These are phyloP conservation scores for Linderniella brevidens DNA, from an alignment of 257 asterid genomes.

Conservation along the genomic window DNA sequence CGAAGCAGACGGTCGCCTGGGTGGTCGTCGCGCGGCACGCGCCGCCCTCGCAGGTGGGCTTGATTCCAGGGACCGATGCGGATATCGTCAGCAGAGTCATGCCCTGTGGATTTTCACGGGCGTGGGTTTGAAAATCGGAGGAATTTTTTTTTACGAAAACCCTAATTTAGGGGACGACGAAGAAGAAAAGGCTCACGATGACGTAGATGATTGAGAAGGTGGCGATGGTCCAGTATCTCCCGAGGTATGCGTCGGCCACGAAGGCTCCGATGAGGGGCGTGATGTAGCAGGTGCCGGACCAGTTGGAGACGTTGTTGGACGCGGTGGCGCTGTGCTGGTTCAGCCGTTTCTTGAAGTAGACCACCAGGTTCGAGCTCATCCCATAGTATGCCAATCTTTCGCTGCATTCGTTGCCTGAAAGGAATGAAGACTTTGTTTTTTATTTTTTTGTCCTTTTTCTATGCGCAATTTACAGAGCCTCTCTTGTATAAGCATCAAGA, in stretches of 20 bases:
- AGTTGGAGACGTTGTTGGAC: conserved; percentile 45
- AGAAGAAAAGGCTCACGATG: conserved; percentile 26
- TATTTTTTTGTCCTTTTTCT: background rate
- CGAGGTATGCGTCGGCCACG: conserved; percentile 67
- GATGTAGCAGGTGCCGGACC: conserved; percentile 73
- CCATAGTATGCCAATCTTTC: conserved; percentile 65
- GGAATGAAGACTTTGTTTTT: background rate
- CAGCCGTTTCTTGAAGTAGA: conserved; percentile 31
- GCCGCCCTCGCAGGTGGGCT: conserved; percentile 25
- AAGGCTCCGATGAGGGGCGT: conserved; percentile 69
- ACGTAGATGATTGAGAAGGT: conserved; percentile 54
- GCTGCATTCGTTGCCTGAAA: conserved; percentile 44
- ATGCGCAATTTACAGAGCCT: background rate
- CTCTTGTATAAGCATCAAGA: background rate
- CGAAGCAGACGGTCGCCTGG: conserved; percentile 23
- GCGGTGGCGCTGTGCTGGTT: conserved; percentile 40
- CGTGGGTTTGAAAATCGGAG: background rate
- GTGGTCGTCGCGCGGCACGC: conserved; percentile 23
- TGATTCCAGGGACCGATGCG: conserved; percentile 35
- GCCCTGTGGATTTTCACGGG: conserved; percentile 22
- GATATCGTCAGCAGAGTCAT: conserved; percentile 48
- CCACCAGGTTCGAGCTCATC: conserved; percentile 45
- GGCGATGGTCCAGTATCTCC: conserved; percentile 64
- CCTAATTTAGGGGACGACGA: background rate
- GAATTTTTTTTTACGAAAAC: background rate